Base-by-base conservation (phyloP, 768 basidiomycete genomes). In the Mycena belliarum region DNA sequence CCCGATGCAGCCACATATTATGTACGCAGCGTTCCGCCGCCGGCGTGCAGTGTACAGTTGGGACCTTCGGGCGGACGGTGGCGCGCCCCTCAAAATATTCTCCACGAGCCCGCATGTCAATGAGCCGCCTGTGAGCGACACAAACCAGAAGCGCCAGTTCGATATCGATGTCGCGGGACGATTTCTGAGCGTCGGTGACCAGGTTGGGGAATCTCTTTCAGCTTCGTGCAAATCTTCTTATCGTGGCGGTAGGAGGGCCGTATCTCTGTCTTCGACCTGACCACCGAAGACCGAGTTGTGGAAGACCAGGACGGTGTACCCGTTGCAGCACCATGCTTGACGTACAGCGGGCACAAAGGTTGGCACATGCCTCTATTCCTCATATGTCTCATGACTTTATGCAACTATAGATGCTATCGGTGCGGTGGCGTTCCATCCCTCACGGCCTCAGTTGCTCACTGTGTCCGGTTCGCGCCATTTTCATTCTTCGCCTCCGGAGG, bases 391-490 rank as follows among this genome's bases (percentile, higher is more conserved):
- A n/a, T 40, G 6, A 46, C 33, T 21, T n/a, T 29, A 4, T 15
- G n/a, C 38, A n/a, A 9, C 3, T 20, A 15, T 49, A 94, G 93
- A 94, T 68, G 81, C 88, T 4, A 71, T 94, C 9, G 87, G 90
- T 1, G 85, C 87, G 1, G 84, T 89, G 1, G 71, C 81, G 1
- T 90, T 95, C 64, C 88, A 94, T 62, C 91, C 92, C 0, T 70
- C 80, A 25, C 73, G 75, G 11, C 74, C 91, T 0, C 49, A 75
- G 3, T 63, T 93, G 4, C 68, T 91, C 20, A 87, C 90, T 0
- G 79, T 80, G 1, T 88, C 91, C 0, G 93, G 93, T 2, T 93
- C 93, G 7, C 74, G 93, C n/a, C 84, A 89, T 69, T 90, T 90
- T 65, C 71, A 75, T 11, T 52, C 53, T 11, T 52, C 53, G 9